phyloP scores from a whole-genome alignment of 805 yeast species.

The Vanderwaltozyma tropicalis region DNA sequence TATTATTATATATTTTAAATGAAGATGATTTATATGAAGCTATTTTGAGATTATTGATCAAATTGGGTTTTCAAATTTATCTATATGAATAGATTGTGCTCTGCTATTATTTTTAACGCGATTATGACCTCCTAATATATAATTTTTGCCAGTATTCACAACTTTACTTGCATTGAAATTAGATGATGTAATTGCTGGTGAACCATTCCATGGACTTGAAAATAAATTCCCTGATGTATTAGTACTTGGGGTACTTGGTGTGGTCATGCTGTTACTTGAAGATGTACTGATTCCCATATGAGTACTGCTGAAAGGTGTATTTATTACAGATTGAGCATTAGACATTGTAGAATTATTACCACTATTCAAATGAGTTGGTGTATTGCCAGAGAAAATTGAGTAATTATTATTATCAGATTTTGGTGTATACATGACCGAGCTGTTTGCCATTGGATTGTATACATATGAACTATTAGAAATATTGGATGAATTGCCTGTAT shows the following conservation, averaged over 20 bases:
- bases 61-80: conserved; percentile 18
- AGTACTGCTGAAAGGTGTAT: conserved; percentile 2
- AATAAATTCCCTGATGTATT: not conserved
- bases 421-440: not conserved
- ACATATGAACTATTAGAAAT: not conserved
- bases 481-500: not conserved
- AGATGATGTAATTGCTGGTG: not conserved
- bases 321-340: not conserved
- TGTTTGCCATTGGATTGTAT: not conserved
- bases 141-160: conserved; percentile 27
- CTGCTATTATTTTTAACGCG: conserved; percentile 23
- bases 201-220: conserved; percentile 1
- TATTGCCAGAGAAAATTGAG: not conserved
- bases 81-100: conserved; percentile 28
- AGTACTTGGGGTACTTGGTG: conserved; percentile 1
- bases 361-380: not conserved
- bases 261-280: not conserved
- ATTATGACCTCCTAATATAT: conserved; percentile 27
- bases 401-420: not conserved
- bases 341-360: not conserved
- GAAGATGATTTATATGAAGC: too few species aligned
- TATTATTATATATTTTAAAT: too few species aligned
- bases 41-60: too few species aligned
- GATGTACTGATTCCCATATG: not conserved
- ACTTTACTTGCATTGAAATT: conserved; percentile 9